These are phyloP conservation scores for Eucalyptus pauciflora DNA, from an alignment of 345 rosid species.

Conservation along the genomic window DNA sequence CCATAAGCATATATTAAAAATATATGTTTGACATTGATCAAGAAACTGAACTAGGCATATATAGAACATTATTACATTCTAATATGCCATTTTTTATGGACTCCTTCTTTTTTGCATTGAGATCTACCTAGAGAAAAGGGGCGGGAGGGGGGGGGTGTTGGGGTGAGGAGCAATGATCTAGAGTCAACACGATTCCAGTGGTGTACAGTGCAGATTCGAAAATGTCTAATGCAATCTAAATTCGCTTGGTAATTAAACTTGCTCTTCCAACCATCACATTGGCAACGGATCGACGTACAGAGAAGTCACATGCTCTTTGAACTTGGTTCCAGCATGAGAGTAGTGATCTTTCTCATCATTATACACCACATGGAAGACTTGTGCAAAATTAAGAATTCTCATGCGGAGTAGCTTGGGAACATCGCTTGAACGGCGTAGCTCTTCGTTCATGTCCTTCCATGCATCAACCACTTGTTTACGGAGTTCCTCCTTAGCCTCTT, in stretches of 20 bases:
- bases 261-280: background rate
- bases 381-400: slow-evolving; percentile 1
- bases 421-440: background rate
- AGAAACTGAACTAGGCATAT: background rate
- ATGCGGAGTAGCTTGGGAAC: background rate
- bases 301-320: background rate
- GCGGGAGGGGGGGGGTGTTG: no score
- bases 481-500: background rate
- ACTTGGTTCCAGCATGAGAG: background rate
- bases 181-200: background rate
- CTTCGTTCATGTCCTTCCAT: slow-evolving; percentile 16
- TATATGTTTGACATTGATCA: background rate
- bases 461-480: background rate
- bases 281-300: background rate
- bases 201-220: background rate
- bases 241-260: background rate
- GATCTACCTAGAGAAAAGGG: background rate
- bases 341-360: slow-evolving; percentile 3
- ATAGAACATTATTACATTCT: no score
- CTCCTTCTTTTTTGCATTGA: background rate
- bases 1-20: no score
- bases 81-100: background rate
- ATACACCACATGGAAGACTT: slow-evolving; percentile 9
- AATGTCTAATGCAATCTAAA: background rate
- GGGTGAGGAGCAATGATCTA: background rate